Conservation (phyloP, 2,329 filamentous ascomycete genomes). For the Stagonosporopsis chrysanthemi region DNA sequence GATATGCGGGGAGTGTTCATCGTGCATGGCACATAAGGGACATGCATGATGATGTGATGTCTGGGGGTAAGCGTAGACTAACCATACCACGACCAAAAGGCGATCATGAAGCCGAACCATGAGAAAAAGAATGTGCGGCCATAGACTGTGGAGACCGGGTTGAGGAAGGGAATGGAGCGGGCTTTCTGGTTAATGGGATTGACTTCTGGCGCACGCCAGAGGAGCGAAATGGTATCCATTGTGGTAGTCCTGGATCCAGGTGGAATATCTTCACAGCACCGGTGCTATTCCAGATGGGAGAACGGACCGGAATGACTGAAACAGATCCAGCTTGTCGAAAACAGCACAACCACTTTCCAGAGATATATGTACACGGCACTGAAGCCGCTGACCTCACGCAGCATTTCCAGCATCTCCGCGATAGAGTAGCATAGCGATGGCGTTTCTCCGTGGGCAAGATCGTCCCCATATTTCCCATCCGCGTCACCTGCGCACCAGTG, state of each 20-base stretch:
- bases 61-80: background rate
- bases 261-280: background rate
- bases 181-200: conserved; percentile 86
- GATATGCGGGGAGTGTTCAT: background rate
- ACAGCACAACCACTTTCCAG: background rate
- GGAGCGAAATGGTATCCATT: conserved; percentile 29
- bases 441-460: conserved; percentile 20
- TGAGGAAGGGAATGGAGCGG: conserved; percentile 76
- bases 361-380: conserved; percentile 4
- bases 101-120: conserved; percentile 83
- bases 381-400: conserved; percentile 13
- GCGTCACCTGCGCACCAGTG: conserved; percentile 1
- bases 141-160: conserved; percentile 74
- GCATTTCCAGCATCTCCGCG: conserved; percentile 19
- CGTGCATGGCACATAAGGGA: conserved; percentile 19
- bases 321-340: background rate
- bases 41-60: conserved; percentile 7
- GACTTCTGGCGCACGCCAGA: conserved; percentile 66
- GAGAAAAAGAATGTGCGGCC: conserved; percentile 88
- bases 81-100: conserved; percentile 77
- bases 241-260: background rate
- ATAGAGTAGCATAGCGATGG: conserved; percentile 5
- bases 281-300: background rate
- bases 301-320: background rate
- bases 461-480: conserved; percentile 12